Base-by-base conservation (phyloP, 148 eudicot species). In the Amaranthus palmeri region DNA sequence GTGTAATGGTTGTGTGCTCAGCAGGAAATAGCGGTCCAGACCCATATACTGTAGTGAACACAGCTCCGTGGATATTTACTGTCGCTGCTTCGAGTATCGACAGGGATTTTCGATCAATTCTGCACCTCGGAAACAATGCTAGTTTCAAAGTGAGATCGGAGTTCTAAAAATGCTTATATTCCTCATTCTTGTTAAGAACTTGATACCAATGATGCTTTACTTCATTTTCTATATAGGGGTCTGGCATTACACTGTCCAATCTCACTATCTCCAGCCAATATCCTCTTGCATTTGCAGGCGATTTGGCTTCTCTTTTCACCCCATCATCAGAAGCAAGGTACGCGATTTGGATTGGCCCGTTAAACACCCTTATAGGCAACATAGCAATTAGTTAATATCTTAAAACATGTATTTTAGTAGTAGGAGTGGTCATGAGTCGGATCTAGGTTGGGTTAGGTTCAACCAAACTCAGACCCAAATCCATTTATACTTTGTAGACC, bases 31-130 rank as follows among this genome's bases (percentile, higher is more conserved):
- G 83, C 60, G 95, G 95, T 14, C 95, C 95, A 0, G 83, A 79
- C 4, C 62, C 84, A 9, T 85, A 72, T 55, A 85, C 91, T 0
- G 42, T 84, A 17, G 85, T 82, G 10, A 89, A 89, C 67, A 75
- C 89, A 12, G 95, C 91, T 49, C 95, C 95, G 12, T 87, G 95
- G 95, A 77, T 84, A 44, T 76, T 89, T 44, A 89, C 91, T 54
- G 86, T 87, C 15, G 88, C 85, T 9, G 95, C 95, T 40, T 87
- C 95, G 7, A 87, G 54, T 49, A 87, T 87, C 50, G 95, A 89
- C 67, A 82, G 95, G 40, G 80, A 55, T 63, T 89, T 89, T 50
- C 68, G 71, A 70, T 70, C 91, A 0, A 74, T 74, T 9, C 12
- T 89, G 56, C 49, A 73, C 49, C 80, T 89, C 7, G 89, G 95